Base-by-base conservation (phyloP, 2,329 filamentous ascomycete genomes). In the Alternaria sp. region DNA sequence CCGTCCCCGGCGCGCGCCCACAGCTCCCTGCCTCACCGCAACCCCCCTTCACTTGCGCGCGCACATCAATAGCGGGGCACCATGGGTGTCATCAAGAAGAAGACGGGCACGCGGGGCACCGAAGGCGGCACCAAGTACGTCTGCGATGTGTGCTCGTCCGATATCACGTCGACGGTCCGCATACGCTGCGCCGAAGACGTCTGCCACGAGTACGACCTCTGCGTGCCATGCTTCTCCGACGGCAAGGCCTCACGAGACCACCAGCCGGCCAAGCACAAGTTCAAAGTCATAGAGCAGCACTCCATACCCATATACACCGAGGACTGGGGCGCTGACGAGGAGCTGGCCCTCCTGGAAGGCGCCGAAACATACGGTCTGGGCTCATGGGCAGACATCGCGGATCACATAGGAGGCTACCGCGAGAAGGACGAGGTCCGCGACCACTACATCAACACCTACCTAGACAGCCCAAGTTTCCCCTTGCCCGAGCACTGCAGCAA, bases 301-400 rank as follows among this genome's bases (percentile, higher is more conserved):
- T 97, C 94, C 0, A 96, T 99, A 49, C 95, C 95, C 1, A 98
- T 99, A 58, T 99, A 96, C 72, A 90, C 93, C 66, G 86, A 87
- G 57, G 93, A 97, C 73, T 99, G 95, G 95, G 95, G 95, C 51
- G 95, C 95, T 24, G 95, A 99, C 74, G 95, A 99, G 76, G 95
- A 99, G 78, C 80, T 98, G n/a, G 81, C 98, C 5, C 81, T 99
- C 52, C 80, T 99, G 0, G 95, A 99, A 80, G 95, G 95, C 23
- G 93, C 92, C 10, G 95, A 99, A 78, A 96, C 92, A 57, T 99
- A 99, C 74, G 95, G 95, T 0, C 82, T 99, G 49, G 95, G 95
- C 3, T 98, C 94, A 23, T 99, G 95, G 94, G 92, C 93, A 37
- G 95, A 99, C 72, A 96, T 99, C 62, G 93, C 95, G 36, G 94